Conservation (phyloP, 371 early-diverging fungal species). For the Lichtheimia hyalospora region DNA sequence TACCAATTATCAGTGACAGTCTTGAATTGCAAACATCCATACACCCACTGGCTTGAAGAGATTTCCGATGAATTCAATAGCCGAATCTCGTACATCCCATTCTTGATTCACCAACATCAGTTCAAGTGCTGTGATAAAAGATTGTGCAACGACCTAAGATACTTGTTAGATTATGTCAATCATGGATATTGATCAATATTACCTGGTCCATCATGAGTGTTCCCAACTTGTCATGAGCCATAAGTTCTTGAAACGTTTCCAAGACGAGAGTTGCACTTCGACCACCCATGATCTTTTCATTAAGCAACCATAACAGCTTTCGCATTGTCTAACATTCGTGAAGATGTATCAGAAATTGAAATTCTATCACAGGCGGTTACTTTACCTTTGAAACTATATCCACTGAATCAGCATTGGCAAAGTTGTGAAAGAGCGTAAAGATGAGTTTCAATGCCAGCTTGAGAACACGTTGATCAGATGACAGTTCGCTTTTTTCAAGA, state of each 20-base stretch:
- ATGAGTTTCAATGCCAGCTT: conserved; percentile 41
- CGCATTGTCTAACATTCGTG: conserved; percentile 21
- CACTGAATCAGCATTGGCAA: conserved; percentile 21
- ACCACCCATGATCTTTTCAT: conserved; percentile 32
- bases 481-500: conserved; percentile 23
- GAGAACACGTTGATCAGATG: conserved; percentile 48
- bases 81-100: conserved; percentile 63
- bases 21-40: background rate
- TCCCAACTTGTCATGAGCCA: conserved; percentile 38
- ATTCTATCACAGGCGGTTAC: background rate
- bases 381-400: conserved; percentile 26
- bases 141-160: background rate
- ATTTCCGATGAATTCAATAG: conserved; percentile 52
- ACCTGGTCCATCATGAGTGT: conserved; percentile 24
- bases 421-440: conserved; percentile 28
- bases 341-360: background rate
- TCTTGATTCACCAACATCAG: conserved; percentile 51
- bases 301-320: conserved; percentile 32
- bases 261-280: conserved; percentile 43
- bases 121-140: conserved; percentile 35
- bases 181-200: background rate
- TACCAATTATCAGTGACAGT: too few species aligned
- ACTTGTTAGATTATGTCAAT: background rate
- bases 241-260: conserved; percentile 40
- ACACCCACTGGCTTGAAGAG: conserved; percentile 34